These are phyloP conservation scores for Fraxinus dipetala DNA, from an alignment of 305 asterid genomes.

Conservation along the genomic window DNA sequence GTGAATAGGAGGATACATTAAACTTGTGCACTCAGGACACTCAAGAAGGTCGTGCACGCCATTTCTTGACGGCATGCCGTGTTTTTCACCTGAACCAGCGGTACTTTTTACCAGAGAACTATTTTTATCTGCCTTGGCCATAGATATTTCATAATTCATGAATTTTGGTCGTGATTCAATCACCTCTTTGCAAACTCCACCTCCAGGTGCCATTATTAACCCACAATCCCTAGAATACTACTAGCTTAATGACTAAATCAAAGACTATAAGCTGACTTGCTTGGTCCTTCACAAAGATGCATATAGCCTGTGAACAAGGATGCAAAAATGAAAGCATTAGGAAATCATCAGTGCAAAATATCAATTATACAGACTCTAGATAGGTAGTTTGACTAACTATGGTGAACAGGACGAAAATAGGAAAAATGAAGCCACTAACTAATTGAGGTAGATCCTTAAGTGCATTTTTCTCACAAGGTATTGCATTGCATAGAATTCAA, in stretches of 20 bases:
- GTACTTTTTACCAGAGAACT: conserved; percentile 21
- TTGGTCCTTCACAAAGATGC: conserved; percentile 12
- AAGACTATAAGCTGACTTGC: conserved; percentile 8
- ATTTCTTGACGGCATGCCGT: conserved; percentile 32
- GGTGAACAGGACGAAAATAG: conserved; percentile 24
- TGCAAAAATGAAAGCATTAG: conserved; percentile 19
- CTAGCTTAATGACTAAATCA: conserved; percentile 8
- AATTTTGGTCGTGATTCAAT: conserved; percentile 43
- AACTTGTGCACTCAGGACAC: conserved; percentile 61
- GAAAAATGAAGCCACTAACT: conserved; percentile 13
- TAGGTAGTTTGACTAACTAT: conserved; percentile 17
- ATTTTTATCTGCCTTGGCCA: conserved; percentile 38
- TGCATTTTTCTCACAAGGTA: neutral
- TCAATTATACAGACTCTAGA: conserved; percentile 12
- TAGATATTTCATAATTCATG: conserved; percentile 31
- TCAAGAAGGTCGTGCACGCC: conserved; percentile 73
- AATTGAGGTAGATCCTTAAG: conserved; percentile 21
- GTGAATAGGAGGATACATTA: conserved; percentile 78
- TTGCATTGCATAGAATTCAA: neutral
- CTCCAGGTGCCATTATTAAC: conserved; percentile 57
- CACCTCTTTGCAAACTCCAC: conserved; percentile 50
- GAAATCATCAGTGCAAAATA: conserved; percentile 18
- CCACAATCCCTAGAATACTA: conserved; percentile 16
- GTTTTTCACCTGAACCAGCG: conserved; percentile 39
- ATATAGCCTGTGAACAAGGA: conserved; percentile 24